These are phyloP conservation scores for Acacia pycnantha DNA, from an alignment of 331 rosid species.

Conservation along the genomic window DNA sequence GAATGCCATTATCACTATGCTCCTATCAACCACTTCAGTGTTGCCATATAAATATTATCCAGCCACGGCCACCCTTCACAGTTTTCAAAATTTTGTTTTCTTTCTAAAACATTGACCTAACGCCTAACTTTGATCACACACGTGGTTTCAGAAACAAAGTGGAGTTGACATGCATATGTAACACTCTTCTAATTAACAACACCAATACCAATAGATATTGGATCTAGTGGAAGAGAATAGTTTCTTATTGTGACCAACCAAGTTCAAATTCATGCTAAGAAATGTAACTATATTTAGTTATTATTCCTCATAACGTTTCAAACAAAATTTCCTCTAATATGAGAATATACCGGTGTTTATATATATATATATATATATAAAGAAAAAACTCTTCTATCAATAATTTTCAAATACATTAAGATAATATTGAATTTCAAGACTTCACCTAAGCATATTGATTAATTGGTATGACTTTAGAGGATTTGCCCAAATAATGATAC, in stretches of 20 bases:
- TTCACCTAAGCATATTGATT: not conserved
- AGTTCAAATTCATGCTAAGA: rapidly evolving
- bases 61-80: not conserved
- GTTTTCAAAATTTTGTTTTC: not conserved
- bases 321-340: too few relatives aligned
- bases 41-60: not conserved
- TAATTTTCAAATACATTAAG: not conserved
- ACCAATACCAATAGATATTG: too few relatives aligned
- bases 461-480: not conserved
- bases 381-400: not conserved
- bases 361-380: too few relatives aligned
- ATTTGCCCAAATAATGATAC: not conserved
- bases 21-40: constrained; percentile 23
- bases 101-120: not conserved
- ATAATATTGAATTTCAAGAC: not conserved
- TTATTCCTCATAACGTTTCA: rapidly evolving
- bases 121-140: not conserved
- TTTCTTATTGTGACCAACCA: too few relatives aligned
- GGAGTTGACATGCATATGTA: not conserved
- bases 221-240: too few relatives aligned
- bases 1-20: constrained; percentile 33
- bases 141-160: not conserved
- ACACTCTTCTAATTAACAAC: not conserved
- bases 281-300: too few relatives aligned
- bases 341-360: too few relatives aligned